Evolutionary conservation across 1,284 basidiomycete species (phyloP).

Genomic region (Athelia sp.): DNA sequence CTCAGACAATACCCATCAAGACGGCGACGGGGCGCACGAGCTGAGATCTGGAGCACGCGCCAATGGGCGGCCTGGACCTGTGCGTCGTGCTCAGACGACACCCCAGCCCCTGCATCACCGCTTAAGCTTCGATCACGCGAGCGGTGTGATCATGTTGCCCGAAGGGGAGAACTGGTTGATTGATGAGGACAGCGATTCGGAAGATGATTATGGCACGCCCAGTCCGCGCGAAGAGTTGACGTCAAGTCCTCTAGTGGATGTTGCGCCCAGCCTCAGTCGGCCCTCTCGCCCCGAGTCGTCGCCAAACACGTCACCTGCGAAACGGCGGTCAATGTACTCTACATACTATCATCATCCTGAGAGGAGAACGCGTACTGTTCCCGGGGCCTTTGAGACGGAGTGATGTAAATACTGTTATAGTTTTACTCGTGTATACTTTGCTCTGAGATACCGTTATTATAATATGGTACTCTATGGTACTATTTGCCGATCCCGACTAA

Average conservation of each 20-base stretch:
- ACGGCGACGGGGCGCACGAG: slow-evolving; percentile 7
- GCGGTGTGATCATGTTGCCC: slow-evolving; percentile 81
- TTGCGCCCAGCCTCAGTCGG: slow-evolving; percentile 9
- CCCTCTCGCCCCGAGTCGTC: slow-evolving; percentile 19
- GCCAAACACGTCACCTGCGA: slow-evolving; percentile 12
- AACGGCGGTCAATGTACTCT: slow-evolving; percentile 43
- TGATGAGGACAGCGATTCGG: slow-evolving; percentile 41
- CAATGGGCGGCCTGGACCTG: slow-evolving; percentile 18
- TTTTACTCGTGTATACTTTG: no score
- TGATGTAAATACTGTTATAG: no score
- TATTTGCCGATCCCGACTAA: no score
- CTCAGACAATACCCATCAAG: slow-evolving; percentile 1
- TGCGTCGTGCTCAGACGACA: slow-evolving; percentile 15
- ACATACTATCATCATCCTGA: slow-evolving; percentile 78
- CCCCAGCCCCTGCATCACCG: slow-evolving; percentile 42
- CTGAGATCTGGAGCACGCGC: slow-evolving; percentile 8
- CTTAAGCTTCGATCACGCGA: slow-evolving; percentile 73
- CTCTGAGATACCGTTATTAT: no score
- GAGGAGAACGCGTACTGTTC: slow-evolving; percentile 43
- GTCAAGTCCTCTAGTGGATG: slow-evolving; percentile 5
- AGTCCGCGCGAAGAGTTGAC: slow-evolving; percentile 7
- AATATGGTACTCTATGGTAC: no score
- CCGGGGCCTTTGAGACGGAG: slow-evolving; percentile 39
- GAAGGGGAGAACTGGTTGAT: slow-evolving; percentile 73
- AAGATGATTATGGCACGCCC: slow-evolving; percentile 23